phyloP scores from a whole-genome alignment of 2,329 filamentous ascomycete genomes.

The Incumbomyces lentus region DNA sequence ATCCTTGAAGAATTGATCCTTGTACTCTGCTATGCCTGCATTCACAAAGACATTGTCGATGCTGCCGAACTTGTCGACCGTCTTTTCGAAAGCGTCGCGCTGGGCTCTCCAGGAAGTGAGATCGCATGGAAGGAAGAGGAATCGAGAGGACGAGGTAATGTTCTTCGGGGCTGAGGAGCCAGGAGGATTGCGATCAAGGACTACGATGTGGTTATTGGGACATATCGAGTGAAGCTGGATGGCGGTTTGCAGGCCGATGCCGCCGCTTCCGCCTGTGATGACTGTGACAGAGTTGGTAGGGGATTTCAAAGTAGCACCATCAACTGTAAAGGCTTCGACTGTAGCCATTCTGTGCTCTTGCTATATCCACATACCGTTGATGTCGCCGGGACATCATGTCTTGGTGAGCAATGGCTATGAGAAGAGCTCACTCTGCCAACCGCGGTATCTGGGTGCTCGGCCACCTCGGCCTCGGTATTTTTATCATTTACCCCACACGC shows the following conservation, averaged over 20 bases:
- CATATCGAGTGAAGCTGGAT: conserved; percentile 29
- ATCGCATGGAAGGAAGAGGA: conserved; percentile 33
- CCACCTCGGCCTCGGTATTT: too few species aligned
- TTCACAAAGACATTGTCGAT: conserved; percentile 42
- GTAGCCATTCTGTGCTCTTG: conserved; percentile 7
- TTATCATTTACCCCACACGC: too few species aligned
- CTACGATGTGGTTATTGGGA: conserved; percentile 30
- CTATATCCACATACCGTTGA: not conserved
- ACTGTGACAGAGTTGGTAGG: conserved; percentile 22
- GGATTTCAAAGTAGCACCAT: conserved; percentile 23
- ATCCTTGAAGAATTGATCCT: conserved; percentile 42
- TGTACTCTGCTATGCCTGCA: conserved; percentile 39
- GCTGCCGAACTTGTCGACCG: conserved; percentile 31
- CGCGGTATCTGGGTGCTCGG: too few species aligned
- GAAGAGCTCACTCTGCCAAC: not conserved
- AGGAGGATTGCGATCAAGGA: conserved; percentile 31
- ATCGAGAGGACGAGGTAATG: conserved; percentile 19
- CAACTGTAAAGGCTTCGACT: conserved; percentile 18
- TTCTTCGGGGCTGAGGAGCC: conserved; percentile 23
- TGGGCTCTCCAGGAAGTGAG: conserved; percentile 38
- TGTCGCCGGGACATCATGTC: not conserved
- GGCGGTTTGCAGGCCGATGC: conserved; percentile 34
- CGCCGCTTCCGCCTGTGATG: conserved; percentile 32
- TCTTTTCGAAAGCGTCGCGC: conserved; percentile 34
- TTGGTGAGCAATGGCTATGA: not conserved